Conservation (phyloP, 1,284 basidiomycete species). For the Trametes polyzona region DNA sequence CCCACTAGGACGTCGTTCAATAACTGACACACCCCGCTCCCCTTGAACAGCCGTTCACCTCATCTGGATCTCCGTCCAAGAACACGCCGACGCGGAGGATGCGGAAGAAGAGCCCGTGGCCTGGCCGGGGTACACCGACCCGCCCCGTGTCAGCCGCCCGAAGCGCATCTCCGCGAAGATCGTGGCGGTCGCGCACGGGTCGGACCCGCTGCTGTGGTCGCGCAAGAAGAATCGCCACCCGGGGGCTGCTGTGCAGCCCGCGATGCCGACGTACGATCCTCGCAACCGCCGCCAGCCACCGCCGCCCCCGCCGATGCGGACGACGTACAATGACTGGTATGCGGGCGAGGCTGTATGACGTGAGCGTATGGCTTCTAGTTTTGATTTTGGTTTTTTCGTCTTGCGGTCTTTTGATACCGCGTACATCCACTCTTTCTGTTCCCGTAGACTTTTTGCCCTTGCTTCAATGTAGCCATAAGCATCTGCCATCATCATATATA, state of each 20-base stretch:
- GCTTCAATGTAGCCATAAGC: slow-evolving; percentile 9
- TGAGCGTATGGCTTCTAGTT: neutral
- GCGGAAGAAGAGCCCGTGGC: slow-evolving; percentile 8
- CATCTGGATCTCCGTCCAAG: slow-evolving; percentile 20
- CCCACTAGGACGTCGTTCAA: neutral
- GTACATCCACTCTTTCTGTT: slow-evolving; percentile 6
- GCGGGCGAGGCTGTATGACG: slow-evolving; percentile 12
- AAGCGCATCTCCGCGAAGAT: slow-evolving; percentile 24
- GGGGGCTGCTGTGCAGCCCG: slow-evolving; percentile 1
- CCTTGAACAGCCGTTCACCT: slow-evolving; percentile 10
- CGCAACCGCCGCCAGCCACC: slow-evolving; percentile 10
- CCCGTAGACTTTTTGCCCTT: neutral
- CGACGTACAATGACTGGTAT: slow-evolving; percentile 25
- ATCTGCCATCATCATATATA: neutral
- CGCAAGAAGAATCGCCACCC: slow-evolving; percentile 9
- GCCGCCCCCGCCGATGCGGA: slow-evolving; percentile 17
- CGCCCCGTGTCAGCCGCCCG: slow-evolving; percentile 5
- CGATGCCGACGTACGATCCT: slow-evolving; percentile 17
- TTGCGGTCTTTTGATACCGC: neutral
- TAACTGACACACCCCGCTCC: neutral
- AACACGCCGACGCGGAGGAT: neutral
- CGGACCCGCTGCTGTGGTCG: slow-evolving; percentile 21
- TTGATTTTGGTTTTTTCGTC: neutral
- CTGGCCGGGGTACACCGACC: slow-evolving; percentile 11
- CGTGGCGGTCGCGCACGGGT: slow-evolving; percentile 24